Conservation (phyloP, 768 basidiomycete species). For the Leccinum variicolor region DNA sequence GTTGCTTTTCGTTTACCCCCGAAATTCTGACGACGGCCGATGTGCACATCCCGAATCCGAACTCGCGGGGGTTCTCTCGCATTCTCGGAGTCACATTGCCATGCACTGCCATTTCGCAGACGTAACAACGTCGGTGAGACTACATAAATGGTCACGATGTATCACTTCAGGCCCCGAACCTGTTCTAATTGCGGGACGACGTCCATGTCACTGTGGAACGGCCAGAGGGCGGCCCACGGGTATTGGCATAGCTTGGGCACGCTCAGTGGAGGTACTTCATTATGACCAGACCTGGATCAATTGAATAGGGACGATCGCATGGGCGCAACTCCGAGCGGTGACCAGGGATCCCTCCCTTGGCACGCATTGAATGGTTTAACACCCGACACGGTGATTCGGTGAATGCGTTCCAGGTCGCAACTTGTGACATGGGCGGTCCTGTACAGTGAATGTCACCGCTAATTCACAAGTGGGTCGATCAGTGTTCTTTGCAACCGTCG, state of each 20-base stretch:
- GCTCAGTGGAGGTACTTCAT: slow-evolving; percentile 49
- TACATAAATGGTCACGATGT: slow-evolving; percentile 37
- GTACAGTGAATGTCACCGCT: slow-evolving; percentile 34
- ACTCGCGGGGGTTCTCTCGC: slow-evolving; percentile 49
- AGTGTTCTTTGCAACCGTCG: slow-evolving; percentile 35
- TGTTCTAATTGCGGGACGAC: slow-evolving; percentile 62
- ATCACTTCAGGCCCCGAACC: slow-evolving; percentile 17
- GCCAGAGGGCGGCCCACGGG: slow-evolving; percentile 54
- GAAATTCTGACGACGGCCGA: slow-evolving; percentile 56
- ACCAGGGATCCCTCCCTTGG: slow-evolving; percentile 56
- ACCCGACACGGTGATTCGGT: slow-evolving; percentile 44
- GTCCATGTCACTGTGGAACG: slow-evolving; percentile 53
- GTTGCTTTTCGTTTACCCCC: not conserved
- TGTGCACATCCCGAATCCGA: slow-evolving; percentile 52
- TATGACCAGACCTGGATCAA: not conserved
- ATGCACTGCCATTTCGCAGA: slow-evolving; percentile 45
- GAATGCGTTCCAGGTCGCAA: slow-evolving; percentile 34
- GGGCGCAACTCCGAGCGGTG: slow-evolving; percentile 4
- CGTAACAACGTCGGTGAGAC: slow-evolving; percentile 30
- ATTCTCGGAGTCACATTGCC: slow-evolving; percentile 58
- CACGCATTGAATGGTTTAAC: slow-evolving; percentile 56
- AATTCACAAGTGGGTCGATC: slow-evolving; percentile 31
- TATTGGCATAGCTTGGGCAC: slow-evolving; percentile 54
- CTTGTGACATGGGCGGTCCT: slow-evolving; percentile 22
- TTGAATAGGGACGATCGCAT: slow-evolving; percentile 6